Base-by-base conservation (phyloP, 176 grass and related monocot species). In the Musa troglodytarum region DNA sequence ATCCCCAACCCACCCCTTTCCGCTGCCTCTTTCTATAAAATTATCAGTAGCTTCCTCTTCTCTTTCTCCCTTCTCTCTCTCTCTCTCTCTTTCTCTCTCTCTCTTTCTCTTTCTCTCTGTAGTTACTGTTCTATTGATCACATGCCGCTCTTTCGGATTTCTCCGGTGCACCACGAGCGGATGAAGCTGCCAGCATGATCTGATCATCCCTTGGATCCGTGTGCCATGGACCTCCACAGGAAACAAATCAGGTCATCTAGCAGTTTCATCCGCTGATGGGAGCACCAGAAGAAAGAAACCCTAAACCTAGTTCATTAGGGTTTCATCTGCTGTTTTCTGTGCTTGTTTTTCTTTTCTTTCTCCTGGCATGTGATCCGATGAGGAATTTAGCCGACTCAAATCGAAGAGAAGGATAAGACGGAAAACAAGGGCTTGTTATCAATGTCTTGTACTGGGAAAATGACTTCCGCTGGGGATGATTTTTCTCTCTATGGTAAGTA, bases 121-220 rank as follows among this genome's bases (percentile, higher is more conserved):
- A 21, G 28, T 49, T 16, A 68, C 25, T 26, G 28, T 68, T 14
- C 65, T 34, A 34, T 29, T 34, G 65, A 68, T 68, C 65, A 0
- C 65, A 14, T 67, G 24, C 20, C 24, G 11, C 2, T 34, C 34
- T 13, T 16, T 8, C 25, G 28, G 6, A 9, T 68, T 43, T 8
- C 65, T 16, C 15, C 12, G 25, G 13, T 29, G 65, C 65, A 68
- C 65, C 65, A 68, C 23, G 34, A 16, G 65, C 49, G 11, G 65
- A 14, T 68, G 65, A 68, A 68, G 65, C 23, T 68, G 65, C 65
- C 65, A 68, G 65, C 65, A 68, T 68, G 65, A 68, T 68, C 65
- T 68, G 65, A 68, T 68, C 11, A 16, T 11, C 15, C n/a, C 23
- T 25, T 16, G 14, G 28, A 61, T 61, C 57, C 10, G 2, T 15